Percentiles rank a stretch among this genome's conserved stretches.
These are phyloP conservation scores for Ceratobasidium sp. DNA, from an alignment of 1,284 basidiomycete species.

Conservation along the genomic window DNA sequence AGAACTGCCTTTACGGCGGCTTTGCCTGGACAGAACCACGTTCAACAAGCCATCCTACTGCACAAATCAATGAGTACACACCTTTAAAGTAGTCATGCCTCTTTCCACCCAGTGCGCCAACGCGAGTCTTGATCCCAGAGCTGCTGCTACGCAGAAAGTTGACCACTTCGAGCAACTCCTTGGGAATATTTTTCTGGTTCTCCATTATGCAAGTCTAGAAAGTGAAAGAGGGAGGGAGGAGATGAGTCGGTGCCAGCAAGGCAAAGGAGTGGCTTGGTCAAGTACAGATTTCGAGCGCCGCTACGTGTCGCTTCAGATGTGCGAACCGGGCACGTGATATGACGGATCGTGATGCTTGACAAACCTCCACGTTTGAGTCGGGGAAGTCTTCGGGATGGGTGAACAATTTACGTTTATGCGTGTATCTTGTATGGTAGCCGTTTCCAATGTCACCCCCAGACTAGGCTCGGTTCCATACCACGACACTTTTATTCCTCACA, in stretches of 20 bases:
- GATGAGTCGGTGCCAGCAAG: slow-evolving; percentile 23
- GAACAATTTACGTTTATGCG: no score
- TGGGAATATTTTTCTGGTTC: slow-evolving; percentile 79
- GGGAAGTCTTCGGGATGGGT: no score
- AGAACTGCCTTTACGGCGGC: slow-evolving; percentile 89
- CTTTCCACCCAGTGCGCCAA: slow-evolving; percentile 92
- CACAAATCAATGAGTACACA: slow-evolving; percentile 51
- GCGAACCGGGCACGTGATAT: slow-evolving; percentile 25
- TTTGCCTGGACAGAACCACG: slow-evolving; percentile 63
- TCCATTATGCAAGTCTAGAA: slow-evolving; percentile 36
- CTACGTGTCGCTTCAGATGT: slow-evolving; percentile 35
- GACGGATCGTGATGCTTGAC: not conserved
- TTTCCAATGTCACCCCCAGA: no score
- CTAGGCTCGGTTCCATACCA: no score
- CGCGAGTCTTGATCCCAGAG: slow-evolving; percentile 86
- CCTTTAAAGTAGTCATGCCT: slow-evolving; percentile 98
- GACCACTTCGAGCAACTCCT: slow-evolving; percentile 78
- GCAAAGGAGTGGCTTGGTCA: slow-evolving; percentile 23
- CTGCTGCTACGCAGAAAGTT: slow-evolving; percentile 85
- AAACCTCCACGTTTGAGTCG: not conserved
- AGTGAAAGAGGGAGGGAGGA: not conserved
- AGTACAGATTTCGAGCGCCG: slow-evolving; percentile 35
- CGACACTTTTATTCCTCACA: no score
- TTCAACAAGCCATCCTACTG: slow-evolving; percentile 14
- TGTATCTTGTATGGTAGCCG: no score